Evolutionary conservation across 2,329 filamentous ascomycete species (phyloP).

Genomic region (Diplodia corticola): DNA sequence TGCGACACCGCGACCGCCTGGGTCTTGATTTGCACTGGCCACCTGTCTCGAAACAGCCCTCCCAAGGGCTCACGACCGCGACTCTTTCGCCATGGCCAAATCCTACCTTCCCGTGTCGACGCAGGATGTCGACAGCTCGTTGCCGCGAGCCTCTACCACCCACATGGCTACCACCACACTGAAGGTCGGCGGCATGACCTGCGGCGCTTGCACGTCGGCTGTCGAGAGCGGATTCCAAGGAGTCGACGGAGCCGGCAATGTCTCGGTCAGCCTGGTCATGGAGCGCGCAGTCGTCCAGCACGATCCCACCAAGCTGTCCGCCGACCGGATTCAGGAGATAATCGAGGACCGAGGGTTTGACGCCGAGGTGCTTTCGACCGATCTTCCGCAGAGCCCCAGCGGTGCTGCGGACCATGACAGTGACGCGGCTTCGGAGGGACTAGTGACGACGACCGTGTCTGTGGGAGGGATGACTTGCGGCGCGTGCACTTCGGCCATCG

Average conservation of each 20-base stretch:
- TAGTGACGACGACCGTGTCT: constrained; percentile 68
- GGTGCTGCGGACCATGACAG: constrained; percentile 39
- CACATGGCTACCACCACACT: constrained; percentile 89
- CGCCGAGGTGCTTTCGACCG: constrained; percentile 80
- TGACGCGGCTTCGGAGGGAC: constrained; percentile 33
- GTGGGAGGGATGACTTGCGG: constrained; percentile 91
- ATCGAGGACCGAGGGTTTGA: constrained; percentile 94
- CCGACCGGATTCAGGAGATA: constrained; percentile 76
- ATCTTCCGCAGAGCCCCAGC: constrained; percentile 60
- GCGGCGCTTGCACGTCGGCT: constrained; percentile 93
- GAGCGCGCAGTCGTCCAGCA: constrained; percentile 94
- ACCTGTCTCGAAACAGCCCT: neutral
- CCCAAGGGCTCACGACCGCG: neutral
- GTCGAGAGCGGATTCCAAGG: constrained; percentile 88
- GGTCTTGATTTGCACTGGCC: neutral
- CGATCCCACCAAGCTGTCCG: constrained; percentile 70
- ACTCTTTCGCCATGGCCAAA: constrained; percentile 31
- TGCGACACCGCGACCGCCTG: neutral
- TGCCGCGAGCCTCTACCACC: neutral
- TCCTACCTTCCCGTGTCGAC: constrained; percentile 27
- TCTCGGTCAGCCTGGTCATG: constrained; percentile 92
- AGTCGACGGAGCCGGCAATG: constrained; percentile 76
- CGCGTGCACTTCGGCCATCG: constrained; percentile 82
- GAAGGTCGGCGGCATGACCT: constrained; percentile 82
- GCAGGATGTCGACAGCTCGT: constrained; percentile 23